These are phyloP conservation scores for Laguncularia racemosa DNA, from an alignment of 345 rosid genomes.

Conservation along the genomic window DNA sequence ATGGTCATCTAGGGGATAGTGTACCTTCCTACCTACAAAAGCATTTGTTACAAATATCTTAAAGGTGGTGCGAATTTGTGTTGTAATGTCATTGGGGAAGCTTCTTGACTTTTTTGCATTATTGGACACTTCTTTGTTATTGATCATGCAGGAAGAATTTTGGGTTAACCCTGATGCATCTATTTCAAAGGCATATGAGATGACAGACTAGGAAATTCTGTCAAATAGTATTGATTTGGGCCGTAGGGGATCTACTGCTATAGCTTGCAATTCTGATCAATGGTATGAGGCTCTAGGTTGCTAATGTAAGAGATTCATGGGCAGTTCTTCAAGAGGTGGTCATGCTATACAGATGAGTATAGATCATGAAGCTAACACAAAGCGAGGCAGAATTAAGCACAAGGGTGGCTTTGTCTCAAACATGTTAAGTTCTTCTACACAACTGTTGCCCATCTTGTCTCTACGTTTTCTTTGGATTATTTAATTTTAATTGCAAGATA, in stretches of 20 bases:
- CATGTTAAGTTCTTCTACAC: constrained; percentile 69
- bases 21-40: constrained; percentile 71
- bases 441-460: too few relatives aligned
- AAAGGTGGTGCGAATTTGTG: too few relatives aligned
- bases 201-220: constrained; percentile 57
- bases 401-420: constrained; percentile 71
- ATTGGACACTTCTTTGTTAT: too few relatives aligned
- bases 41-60: constrained; percentile 51
- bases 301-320: constrained; percentile 72
- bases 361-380: constrained; percentile 68
- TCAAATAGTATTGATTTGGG: constrained; percentile 52
- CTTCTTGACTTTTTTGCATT: not conserved
- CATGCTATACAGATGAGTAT: constrained; percentile 49
- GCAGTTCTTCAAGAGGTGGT: constrained; percentile 57
- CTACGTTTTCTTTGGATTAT: too few relatives aligned
- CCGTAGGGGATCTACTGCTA: constrained; percentile 76
- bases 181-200: constrained; percentile 48
- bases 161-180: constrained; percentile 34
- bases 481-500: too few relatives aligned
- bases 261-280: constrained; percentile 59
- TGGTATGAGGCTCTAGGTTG: constrained; percentile 48
- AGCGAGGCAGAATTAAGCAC: constrained; percentile 51
- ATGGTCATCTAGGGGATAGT: constrained; percentile 68
- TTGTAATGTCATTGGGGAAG: too few relatives aligned
- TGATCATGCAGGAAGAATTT: constrained; percentile 38